Conservation (phyloP, 2,329 filamentous ascomycete species). For the Rutstroemia sp. region DNA sequence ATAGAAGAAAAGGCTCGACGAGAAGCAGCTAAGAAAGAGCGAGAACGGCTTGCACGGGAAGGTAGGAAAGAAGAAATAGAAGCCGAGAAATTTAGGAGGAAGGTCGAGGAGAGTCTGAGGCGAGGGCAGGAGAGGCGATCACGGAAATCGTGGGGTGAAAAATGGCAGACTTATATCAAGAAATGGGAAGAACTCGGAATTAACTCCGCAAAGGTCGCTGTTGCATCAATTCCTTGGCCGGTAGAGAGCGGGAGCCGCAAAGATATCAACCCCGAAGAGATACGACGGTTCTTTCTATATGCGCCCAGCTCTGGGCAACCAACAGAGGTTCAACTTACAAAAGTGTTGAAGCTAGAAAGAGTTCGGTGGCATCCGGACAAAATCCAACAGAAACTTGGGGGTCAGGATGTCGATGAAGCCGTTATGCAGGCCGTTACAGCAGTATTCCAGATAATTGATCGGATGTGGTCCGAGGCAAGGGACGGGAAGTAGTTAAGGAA, state of each 20-base stretch:
- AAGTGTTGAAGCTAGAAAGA: conserved; percentile 70
- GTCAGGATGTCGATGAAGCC: conserved; percentile 57
- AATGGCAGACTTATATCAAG: conserved; percentile 57
- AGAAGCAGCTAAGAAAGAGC: conserved; percentile 45
- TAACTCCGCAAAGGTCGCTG: conserved; percentile 37
- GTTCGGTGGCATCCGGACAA: conserved; percentile 98
- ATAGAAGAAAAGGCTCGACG: conserved; percentile 65
- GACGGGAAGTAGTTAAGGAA: conserved; percentile 8
- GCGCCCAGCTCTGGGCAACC: conserved; percentile 33
- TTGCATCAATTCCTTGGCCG: conserved; percentile 52
- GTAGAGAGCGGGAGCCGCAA: conserved; percentile 50
- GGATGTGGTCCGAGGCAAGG: conserved; percentile 58
- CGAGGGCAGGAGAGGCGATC: conserved; percentile 54
- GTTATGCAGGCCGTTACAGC: conserved; percentile 77
- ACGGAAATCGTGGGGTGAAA: conserved; percentile 44
- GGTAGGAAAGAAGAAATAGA: conserved; percentile 34
- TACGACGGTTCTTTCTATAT: conserved; percentile 54
- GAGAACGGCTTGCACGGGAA: conserved; percentile 34
- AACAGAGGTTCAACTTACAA: conserved; percentile 32
- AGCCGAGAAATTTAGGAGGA: conserved; percentile 43
- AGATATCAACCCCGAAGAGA: conserved; percentile 47
- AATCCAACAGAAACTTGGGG: conserved; percentile 81
- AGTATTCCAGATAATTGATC: conserved; percentile 86
- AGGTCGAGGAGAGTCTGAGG: conserved; percentile 62
- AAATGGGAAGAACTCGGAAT: conserved; percentile 51